A percentile compares a stretch with the other conserved stretches of the same genome.
These are phyloP conservation scores for Fusarium piperis DNA, from an alignment of 2,329 filamentous ascomycete species.

Conservation along the genomic window DNA sequence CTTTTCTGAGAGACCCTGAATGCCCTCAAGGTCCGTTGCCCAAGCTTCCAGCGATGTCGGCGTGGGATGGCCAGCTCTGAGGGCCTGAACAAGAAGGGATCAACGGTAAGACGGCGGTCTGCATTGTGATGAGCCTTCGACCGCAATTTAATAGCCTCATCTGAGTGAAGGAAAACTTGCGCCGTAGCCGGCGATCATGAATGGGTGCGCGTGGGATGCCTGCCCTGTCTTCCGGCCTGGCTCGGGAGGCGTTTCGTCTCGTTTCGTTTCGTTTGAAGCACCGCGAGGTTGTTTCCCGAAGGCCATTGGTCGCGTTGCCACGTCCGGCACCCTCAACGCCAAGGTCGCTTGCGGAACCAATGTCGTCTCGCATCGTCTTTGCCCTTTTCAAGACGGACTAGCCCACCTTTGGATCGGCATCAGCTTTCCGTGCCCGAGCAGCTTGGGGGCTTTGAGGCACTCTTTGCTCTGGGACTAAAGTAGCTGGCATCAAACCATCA, in stretches of 20 bases:
- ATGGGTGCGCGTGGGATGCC: neutral
- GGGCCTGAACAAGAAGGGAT: neutral
- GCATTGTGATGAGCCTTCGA: neutral
- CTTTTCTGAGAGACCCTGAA: neutral
- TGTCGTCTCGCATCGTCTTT: slow-evolving; percentile 1
- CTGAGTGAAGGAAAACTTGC: neutral
- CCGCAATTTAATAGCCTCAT: neutral
- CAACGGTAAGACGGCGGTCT: neutral
- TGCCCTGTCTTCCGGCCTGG: neutral
- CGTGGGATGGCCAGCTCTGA: neutral
- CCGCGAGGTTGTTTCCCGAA: neutral
- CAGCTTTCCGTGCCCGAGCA: neutral
- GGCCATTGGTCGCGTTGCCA: slow-evolving; percentile 17
- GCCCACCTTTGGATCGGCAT: slow-evolving; percentile 3
- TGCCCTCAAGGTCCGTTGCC: slow-evolving; percentile 7
- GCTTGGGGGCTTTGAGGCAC: neutral
- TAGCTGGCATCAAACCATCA: neutral
- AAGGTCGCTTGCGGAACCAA: slow-evolving; percentile 36
- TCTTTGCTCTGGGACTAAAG: neutral
- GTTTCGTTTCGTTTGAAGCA: slow-evolving; percentile 27
- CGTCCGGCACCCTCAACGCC: slow-evolving; percentile 10
- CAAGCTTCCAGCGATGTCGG: neutral
- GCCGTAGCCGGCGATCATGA: neutral
- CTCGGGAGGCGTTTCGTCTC: slow-evolving; percentile 21
- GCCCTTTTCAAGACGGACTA: slow-evolving; percentile 3